Conservation (phyloP, 768 basidiomycete genomes). For the Naganishia friedmannii region DNA sequence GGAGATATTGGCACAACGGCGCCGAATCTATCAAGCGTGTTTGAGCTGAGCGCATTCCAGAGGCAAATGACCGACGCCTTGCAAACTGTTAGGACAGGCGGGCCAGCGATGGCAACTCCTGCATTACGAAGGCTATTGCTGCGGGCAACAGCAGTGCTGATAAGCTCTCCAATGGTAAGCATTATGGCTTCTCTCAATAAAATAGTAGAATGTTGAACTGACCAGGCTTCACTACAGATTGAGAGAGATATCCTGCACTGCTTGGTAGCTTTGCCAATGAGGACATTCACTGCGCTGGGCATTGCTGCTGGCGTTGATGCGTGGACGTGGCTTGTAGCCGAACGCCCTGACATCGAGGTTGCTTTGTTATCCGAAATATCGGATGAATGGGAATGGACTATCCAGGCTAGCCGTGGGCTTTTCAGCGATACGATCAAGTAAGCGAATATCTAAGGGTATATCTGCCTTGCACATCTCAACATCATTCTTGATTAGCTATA, state of each 20-base stretch:
- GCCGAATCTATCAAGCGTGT: conserved; percentile 61
- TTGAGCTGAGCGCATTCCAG: conserved; percentile 67
- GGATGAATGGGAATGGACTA: conserved; percentile 80
- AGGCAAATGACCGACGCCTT: conserved; percentile 66
- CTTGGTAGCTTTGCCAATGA: conserved; percentile 81
- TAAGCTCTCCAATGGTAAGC: conserved; percentile 65
- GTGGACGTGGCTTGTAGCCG: conserved; percentile 93
- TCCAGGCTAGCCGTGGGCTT: conserved; percentile 72
- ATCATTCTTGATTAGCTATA: conserved; percentile 59
- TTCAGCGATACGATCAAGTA: conserved; percentile 81
- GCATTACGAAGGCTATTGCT: conserved; percentile 82
- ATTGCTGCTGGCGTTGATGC: conserved; percentile 84
- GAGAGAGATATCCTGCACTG: conserved; percentile 82
- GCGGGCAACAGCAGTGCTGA: conserved; percentile 76
- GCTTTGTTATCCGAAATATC: conserved; percentile 79
- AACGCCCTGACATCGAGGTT: conserved; percentile 76
- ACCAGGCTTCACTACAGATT: conserved; percentile 56
- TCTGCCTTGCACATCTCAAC: neutral
- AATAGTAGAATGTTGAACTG: neutral
- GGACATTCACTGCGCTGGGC: conserved; percentile 79
- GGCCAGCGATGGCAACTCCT: conserved; percentile 69
- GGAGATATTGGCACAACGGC: conserved; percentile 64
- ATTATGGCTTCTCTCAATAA: neutral
- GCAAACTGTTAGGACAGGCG: conserved; percentile 68
- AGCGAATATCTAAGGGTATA: conserved; percentile 38